Evolutionary conservation across 441 rosid genomes (phyloP).

Genomic region (Adansonia rubrostipa): DNA sequence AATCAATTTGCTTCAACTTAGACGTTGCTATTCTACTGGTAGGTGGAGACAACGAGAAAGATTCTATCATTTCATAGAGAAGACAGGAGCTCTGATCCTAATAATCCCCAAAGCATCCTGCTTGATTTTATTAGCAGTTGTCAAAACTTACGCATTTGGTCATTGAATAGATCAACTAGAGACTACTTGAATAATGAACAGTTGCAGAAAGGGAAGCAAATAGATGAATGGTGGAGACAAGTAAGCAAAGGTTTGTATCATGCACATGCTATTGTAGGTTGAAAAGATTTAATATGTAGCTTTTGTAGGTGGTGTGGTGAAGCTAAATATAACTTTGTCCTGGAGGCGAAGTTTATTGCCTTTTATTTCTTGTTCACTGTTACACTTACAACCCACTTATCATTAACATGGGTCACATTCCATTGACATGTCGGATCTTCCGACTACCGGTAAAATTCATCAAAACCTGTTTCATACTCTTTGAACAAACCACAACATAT

Average conservation of each 20-base stretch:
- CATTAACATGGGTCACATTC: slow-evolving; percentile 5
- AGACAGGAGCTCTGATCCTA: slow-evolving; percentile 87
- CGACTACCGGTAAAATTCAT: background rate
- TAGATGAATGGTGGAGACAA: slow-evolving; percentile 99
- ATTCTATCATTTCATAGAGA: slow-evolving; percentile 93
- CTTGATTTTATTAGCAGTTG: slow-evolving; percentile 98
- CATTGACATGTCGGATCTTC: background rate
- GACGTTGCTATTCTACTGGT: slow-evolving; percentile 42
- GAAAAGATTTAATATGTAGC: slow-evolving; percentile 16
- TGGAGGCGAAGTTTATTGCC: background rate
- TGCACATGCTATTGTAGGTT: slow-evolving; percentile 26
- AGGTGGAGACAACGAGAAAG: slow-evolving; percentile 94
- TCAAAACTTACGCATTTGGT: slow-evolving; percentile 95
- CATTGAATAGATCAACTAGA: slow-evolving; percentile 84
- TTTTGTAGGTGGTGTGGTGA: background rate
- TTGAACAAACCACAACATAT: background rate
- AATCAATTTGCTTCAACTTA: slow-evolving; percentile 33
- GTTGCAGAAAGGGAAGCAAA: slow-evolving; percentile 94
- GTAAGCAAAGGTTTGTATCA: slow-evolving; percentile 72
- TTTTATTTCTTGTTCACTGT: background rate
- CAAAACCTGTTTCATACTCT: background rate
- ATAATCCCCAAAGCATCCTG: slow-evolving; percentile 87
- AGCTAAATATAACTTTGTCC: background rate
- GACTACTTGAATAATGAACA: slow-evolving; percentile 89
- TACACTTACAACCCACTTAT: background rate